Evolutionary conservation across 805 yeast genomes (phyloP), one percentile per base, ranked within the genome.

Genomic region (Kurtzmaniella cleridarum): DNA sequence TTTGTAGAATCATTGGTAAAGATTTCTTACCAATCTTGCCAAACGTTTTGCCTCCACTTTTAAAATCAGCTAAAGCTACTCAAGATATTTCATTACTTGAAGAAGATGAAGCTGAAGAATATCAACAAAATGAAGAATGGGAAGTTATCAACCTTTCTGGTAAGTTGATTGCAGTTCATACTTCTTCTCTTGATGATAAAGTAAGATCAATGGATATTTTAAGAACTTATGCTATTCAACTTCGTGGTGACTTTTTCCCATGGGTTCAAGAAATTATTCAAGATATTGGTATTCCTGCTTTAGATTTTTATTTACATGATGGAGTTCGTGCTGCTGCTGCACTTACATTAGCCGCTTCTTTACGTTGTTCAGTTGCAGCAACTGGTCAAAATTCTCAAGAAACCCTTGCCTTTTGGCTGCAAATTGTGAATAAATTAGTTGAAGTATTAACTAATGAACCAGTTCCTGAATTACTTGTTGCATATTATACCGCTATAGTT

Each of bases 301-400:
- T 93, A 41, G 93, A 83, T 55, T 93, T 91, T 58, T 89, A 86
- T 57, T 75, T 90, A 53, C 96, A 89, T 57, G 96, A 89, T 59
- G 96, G 95, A 29, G 98, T 91, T 5, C 79, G 98, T 50, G 87
- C 84, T 20, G 78, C 91, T n/a, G 89, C 96, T 34, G 90, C 96
- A 2, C 75, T 81, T 44, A 74, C 90, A 4, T 78, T 90, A 53
- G 89, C 97, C 2, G 79, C 88, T 3, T 66, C 91, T 39, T 66
- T 93, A 43, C 64, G 76, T 39, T 78, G 86, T 46, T 71, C 82
- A 3, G 73, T 75, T n/a, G 66, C 62, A 33, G 78, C 78, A 12
- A 71, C 76, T 15, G 78, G 76, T 5, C 69, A 74, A 17, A 75
- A 73, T 32, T 76, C 88, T 3, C 68, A 71, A 9, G 81, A 80